Conservation (phyloP, 345 rosid genomes). For the Kernera saxatilis region DNA sequence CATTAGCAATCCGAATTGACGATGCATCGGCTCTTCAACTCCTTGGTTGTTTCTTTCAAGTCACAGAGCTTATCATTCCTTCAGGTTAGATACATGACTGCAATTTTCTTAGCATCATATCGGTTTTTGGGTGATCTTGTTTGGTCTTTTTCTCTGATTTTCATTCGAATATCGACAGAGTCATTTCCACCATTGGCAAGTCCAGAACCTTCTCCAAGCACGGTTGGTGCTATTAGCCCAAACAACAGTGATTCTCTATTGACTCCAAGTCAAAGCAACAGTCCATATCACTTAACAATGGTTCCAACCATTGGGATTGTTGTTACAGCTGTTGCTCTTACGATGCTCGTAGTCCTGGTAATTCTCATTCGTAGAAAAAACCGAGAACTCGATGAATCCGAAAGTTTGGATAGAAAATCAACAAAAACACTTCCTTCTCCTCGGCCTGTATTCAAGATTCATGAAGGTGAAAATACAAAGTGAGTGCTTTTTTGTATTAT, state of each 20-base stretch:
- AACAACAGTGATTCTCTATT: constrained; percentile 37
- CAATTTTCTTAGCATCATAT: neutral
- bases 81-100: constrained; percentile 38
- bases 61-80: constrained; percentile 53
- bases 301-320: constrained; percentile 68
- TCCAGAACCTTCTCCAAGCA: constrained; percentile 56
- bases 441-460: constrained; percentile 50
- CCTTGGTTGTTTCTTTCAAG: constrained; percentile 82
- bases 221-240: constrained; percentile 55
- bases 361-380: constrained; percentile 66
- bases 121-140: too few species aligned
- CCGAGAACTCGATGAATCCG: constrained; percentile 56
- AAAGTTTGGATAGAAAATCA: constrained; percentile 42
- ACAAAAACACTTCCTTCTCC: constrained; percentile 49
- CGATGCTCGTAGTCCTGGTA: constrained; percentile 54
- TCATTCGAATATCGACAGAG: constrained; percentile 29
- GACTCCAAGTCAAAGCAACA: constrained; percentile 42
- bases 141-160: neutral
- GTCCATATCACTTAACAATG: constrained; percentile 53
- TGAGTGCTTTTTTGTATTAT: neutral
- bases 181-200: constrained; percentile 41
- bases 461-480: constrained; percentile 44
- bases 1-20: constrained; percentile 74
- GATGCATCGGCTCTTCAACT: constrained; percentile 47
- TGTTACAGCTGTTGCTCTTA: constrained; percentile 54